Base-by-base conservation (phyloP, 768 basidiomycete genomes). In the Kondoa subrosea region DNA sequence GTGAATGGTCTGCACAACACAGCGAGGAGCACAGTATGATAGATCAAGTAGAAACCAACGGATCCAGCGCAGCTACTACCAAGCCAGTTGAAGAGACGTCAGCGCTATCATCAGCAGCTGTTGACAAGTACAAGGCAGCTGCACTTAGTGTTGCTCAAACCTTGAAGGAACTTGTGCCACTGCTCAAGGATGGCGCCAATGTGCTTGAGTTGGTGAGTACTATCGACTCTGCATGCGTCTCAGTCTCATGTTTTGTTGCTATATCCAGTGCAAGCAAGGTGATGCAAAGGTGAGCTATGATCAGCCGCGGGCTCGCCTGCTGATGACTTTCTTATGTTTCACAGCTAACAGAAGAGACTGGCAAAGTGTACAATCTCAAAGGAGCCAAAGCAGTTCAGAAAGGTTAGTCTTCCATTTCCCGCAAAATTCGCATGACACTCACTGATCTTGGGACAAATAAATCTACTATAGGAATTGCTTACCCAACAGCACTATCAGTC, bases 401-500 rank as follows among this genome's bases (percentile, higher is more conserved):
- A 75, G 77, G 77, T 65, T 66, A 33, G 30, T 31, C 61, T 3
- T 17, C 3, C 17, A 27, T 33, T 59, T 59, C 58, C 8, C 58
- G 34, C 32, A 25, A 27, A 15, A 27, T 64, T n/a, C n/a, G n/a
- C n/a, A n/a, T n/a, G n/a, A n/a, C n/a, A n/a, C n/a, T n/a, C n/a
- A n/a, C 34, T 14, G n/a, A 64, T 21, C 29, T 33, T 60, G 31
- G 57, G 31, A 33, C n/a, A 34, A 50, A 57, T 33, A n/a, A n/a
- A 34, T n/a, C 25, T 31, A 30, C 4, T 2, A 4, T 60, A 92
- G 90, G 90, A 66, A 81, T 93, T 76, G 90, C 91, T 1, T 96
- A 96, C 82, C 95, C 95, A 21, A 96, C 95, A 21, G 85, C 82
- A 73, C 79, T 99, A 73, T 92, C 91, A 29, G 85, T 97, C 72